phyloP scores from a whole-genome alignment of 371 early-diverging fungal genomes.

The Mucor indicus region DNA sequence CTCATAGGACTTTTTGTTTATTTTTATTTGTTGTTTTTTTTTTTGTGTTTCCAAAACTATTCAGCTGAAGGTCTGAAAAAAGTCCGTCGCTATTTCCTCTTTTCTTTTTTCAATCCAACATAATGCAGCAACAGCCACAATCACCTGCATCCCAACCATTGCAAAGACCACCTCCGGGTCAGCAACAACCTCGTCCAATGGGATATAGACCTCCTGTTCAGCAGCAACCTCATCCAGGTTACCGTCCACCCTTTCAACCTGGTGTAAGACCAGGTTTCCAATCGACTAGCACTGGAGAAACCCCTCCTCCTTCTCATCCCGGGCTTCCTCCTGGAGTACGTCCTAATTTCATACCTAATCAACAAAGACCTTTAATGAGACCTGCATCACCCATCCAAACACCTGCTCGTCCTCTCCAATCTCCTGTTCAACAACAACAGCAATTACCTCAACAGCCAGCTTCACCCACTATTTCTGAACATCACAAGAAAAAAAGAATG shows the following conservation, averaged over 20 bases:
- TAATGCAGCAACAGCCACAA: conserved; percentile 10
- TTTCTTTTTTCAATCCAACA: neutral
- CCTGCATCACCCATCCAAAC: conserved; percentile 17
- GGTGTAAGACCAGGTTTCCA: conserved; percentile 27
- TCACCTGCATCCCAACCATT: conserved; percentile 12
- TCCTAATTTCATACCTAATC: conserved; percentile 17
- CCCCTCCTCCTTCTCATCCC: conserved; percentile 20
- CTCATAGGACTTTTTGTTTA: neutral
- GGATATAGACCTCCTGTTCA: conserved; percentile 24
- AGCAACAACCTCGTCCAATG: conserved; percentile 18
- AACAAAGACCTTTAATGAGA: conserved; percentile 21
- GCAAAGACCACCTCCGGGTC: conserved; percentile 18
- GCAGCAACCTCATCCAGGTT: conserved; percentile 12
- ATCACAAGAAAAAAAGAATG: conserved; percentile 52
- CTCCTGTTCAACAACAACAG: conserved; percentile 13
- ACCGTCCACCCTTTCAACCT: conserved; percentile 19
- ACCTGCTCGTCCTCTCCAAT: conserved; percentile 2
- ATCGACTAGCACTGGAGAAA: conserved; percentile 14
- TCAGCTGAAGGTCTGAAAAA: too few species aligned
- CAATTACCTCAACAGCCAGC: neutral
- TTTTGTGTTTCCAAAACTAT: neutral
- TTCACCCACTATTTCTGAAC: conserved; percentile 16
- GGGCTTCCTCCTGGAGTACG: conserved; percentile 22
- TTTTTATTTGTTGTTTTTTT: neutral
- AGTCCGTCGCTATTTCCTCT: neutral